Percentiles rank a stretch among this genome's conserved stretches.
These are phyloP conservation scores for Saccharomyces jurei DNA, from an alignment of 805 yeast genomes.

Conservation along the genomic window DNA sequence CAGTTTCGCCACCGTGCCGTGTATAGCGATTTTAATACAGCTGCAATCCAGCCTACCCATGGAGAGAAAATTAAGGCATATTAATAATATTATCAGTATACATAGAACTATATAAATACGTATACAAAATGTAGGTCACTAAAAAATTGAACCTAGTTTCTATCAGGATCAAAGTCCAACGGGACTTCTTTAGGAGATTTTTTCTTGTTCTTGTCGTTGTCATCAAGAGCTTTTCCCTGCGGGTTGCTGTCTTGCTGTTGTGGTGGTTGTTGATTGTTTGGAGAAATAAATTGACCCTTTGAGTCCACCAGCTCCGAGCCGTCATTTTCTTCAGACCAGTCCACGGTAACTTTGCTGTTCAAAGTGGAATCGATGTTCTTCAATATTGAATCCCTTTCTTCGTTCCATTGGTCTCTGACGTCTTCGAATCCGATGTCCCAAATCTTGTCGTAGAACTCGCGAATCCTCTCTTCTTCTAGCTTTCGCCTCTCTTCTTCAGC, in stretches of 20 bases:
- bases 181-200: slow-evolving; percentile 17
- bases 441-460: slow-evolving; percentile 56
- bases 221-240: slow-evolving; percentile 4
- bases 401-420: slow-evolving; percentile 63
- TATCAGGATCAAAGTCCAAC: slow-evolving; percentile 22
- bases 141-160: slow-evolving; percentile 3
- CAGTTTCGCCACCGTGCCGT: slow-evolving; percentile 3
- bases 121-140: not conserved
- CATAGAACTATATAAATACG: not conserved
- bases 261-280: slow-evolving; percentile 1
- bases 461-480: slow-evolving; percentile 53
- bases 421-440: slow-evolving; percentile 77
- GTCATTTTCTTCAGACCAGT: slow-evolving; percentile 41
- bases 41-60: not conserved
- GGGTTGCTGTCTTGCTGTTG: slow-evolving; percentile 4
- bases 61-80: not conserved
- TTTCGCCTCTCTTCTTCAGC: slow-evolving; percentile 68
- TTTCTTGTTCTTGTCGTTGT: slow-evolving; percentile 17
- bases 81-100: not conserved
- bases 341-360: slow-evolving; percentile 24
- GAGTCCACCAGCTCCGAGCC: slow-evolving; percentile 56
- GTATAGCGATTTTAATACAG: not conserved
- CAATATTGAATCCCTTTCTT: slow-evolving; percentile 61
- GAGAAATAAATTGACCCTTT: slow-evolving; percentile 2
- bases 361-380: slow-evolving; percentile 62